A percentile compares a stretch with the other conserved stretches of the same genome.
These are phyloP conservation scores for Rhodotorula sphaerocarpa DNA, from an alignment of 768 basidiomycete species.

Conservation along the genomic window DNA sequence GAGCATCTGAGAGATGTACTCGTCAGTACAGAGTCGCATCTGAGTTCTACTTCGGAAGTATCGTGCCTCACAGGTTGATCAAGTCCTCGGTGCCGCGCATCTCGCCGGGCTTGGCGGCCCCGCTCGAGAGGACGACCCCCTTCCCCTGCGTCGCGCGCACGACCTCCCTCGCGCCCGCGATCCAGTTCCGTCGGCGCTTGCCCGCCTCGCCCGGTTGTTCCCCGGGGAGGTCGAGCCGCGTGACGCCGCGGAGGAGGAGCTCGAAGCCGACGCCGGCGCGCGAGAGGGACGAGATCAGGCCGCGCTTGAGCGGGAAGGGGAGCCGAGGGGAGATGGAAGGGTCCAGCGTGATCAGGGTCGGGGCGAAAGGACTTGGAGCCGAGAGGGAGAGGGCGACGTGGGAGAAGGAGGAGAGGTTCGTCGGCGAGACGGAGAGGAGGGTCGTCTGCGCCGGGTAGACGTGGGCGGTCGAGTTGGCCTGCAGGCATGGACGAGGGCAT, in stretches of 20 bases:
- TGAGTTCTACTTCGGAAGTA: too few relatives aligned
- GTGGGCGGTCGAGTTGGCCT: slow-evolving; percentile 32
- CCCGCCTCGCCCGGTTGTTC: slow-evolving; percentile 47
- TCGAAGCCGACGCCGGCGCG: slow-evolving; percentile 78
- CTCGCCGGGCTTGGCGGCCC: slow-evolving; percentile 55
- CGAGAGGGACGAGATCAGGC: slow-evolving; percentile 67
- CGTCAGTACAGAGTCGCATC: not conserved
- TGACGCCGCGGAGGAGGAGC: slow-evolving; percentile 47
- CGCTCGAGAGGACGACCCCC: slow-evolving; percentile 63
- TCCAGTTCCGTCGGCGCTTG: slow-evolving; percentile 54
- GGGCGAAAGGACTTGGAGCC: slow-evolving; percentile 63
- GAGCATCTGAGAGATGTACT: slow-evolving; percentile 10
- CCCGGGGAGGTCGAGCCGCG: slow-evolving; percentile 13
- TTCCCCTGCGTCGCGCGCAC: slow-evolving; percentile 72
- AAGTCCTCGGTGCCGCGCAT: slow-evolving; percentile 65
- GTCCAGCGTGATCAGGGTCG: slow-evolving; percentile 72
- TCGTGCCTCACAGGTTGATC: slow-evolving; percentile 43
- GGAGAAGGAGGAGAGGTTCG: slow-evolving; percentile 63
- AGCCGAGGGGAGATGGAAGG: slow-evolving; percentile 62
- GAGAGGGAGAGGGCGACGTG: slow-evolving; percentile 72
- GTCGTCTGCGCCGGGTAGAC: slow-evolving; percentile 21
- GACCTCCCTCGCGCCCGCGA: slow-evolving; percentile 79
- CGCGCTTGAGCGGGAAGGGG: slow-evolving; percentile 74
- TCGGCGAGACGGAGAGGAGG: slow-evolving; percentile 65
- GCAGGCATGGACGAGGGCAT: not conserved